A percentile compares a stretch with the other conserved stretches of the same genome.
Conservation (phyloP, 2,329 filamentous ascomycete genomes). For the Paraconiothyrium brasiliense region DNA sequence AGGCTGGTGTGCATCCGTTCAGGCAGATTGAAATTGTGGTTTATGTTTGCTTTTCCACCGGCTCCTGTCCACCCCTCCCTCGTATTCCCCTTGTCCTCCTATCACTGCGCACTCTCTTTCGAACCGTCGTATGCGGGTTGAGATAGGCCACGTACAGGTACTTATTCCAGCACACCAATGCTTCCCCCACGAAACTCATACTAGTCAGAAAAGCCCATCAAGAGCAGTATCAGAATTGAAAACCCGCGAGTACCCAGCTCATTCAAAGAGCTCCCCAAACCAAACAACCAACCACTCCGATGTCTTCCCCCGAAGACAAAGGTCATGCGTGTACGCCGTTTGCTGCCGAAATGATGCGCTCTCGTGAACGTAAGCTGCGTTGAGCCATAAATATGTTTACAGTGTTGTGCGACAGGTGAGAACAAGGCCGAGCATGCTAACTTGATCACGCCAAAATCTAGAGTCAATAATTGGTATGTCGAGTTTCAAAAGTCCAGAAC, state of each 20-base stretch:
- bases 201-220: not conserved
- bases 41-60: not conserved
- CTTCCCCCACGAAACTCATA: not conserved
- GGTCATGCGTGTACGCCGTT: conserved; percentile 1
- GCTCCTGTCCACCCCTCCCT: not conserved
- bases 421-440: conserved; percentile 3
- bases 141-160: not conserved
- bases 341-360: conserved; percentile 4
- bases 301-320: not conserved
- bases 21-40: not conserved
- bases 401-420: not conserved
- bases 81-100: not conserved
- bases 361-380: conserved; percentile 8
- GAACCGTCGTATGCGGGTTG: not conserved
- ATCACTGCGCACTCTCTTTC: not conserved
- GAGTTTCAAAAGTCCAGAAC: not conserved
- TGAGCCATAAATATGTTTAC: conserved; percentile 8
- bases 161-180: not conserved
- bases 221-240: not conserved
- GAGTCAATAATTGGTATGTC: conserved; percentile 1
- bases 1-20: not conserved
- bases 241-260: not conserved
- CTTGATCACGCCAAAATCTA: not conserved
- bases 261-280: not conserved
- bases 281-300: not conserved